Evolutionary conservation across 768 basidiomycete genomes (phyloP).

Genomic region (Mycena olivaceomarginata): DNA sequence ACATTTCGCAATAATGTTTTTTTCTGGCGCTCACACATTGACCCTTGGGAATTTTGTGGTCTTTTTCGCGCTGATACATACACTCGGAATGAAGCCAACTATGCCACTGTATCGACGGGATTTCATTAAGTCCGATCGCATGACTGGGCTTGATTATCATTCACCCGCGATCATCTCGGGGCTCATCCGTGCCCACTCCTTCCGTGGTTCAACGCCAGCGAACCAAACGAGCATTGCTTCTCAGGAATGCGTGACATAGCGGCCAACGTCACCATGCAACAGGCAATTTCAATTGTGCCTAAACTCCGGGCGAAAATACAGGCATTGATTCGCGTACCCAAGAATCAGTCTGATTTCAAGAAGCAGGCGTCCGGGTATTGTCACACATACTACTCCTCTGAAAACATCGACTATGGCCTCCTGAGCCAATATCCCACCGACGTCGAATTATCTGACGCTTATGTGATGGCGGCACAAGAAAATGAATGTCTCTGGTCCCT

Average conservation of each 20-base stretch:
- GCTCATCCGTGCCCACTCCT: constrained; percentile 2
- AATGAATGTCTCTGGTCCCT: constrained; percentile 25
- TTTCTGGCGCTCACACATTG: constrained; percentile 1
- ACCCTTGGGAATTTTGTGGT: constrained; percentile 27
- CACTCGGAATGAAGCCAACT: constrained; percentile 8
- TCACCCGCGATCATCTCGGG: constrained; percentile 44
- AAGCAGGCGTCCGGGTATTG: constrained; percentile 24
- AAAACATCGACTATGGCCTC: constrained; percentile 21
- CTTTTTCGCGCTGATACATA: no score
- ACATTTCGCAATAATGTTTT: constrained; percentile 23
- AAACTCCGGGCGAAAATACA: constrained; percentile 4
- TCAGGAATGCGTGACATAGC: constrained; percentile 7
- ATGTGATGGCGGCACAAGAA: constrained; percentile 9
- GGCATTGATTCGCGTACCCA: background rate
- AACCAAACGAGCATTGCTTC: constrained; percentile 29
- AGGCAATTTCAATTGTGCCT: no score
- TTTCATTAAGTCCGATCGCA: constrained; percentile 7
- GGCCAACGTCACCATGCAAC: constrained; percentile 2
- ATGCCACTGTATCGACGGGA: constrained; percentile 19
- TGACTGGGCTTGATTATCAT: no score
- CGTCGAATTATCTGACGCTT: constrained; percentile 10
- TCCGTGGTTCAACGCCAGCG: constrained; percentile 20
- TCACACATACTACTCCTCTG: no score
- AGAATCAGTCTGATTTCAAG: constrained; percentile 4
- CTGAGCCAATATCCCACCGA: constrained; percentile 15